Base-by-base conservation (phyloP, 306 rosid species). In the Cicer bijugum region DNA sequence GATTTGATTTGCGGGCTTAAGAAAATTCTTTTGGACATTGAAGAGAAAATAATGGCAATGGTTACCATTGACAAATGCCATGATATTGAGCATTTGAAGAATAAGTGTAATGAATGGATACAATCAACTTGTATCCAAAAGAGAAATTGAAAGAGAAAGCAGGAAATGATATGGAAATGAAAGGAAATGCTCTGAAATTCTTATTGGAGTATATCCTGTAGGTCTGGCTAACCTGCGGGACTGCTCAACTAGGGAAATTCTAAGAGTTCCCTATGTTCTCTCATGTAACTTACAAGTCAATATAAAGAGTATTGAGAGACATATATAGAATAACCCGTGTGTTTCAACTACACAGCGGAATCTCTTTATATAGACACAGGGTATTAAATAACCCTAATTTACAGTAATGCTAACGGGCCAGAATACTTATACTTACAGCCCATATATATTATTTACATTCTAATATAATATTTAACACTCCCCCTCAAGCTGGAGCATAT, bases 1-100 rank as follows among this genome's bases (percentile, higher is more conserved):
- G 45, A 51, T 65, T 75, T 64, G 52, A 45, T 44, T 63, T 67
- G 16, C 59, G 7, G 64, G 20, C 17, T 62, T 47, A 10, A 67
- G 66, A 33, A 60, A 6, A 6, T 28, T 47, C n/a, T 69, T 60
- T 70, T 40, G 12, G 43, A 38, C 28, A 55, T 73, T 23, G 65
- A 33, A 52, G 71, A 64, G 48, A 58, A 45, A 46, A 20, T 45
- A 33, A 37, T 35, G 45, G 45, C 45, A 35, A 7, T 5, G 44
- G 67, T 60, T 60, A 60, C 6, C 69, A 17, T 58, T 35, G 45
- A 52, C 16, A 47, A 51, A 50, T 20, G 58, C 17, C 38, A 38
- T 19, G 46, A 9, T 57, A 9, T 59, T 28, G 7, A 53, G 44
- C 19, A 66, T 15, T 7, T 60, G 61, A 33, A 40, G 72, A 71